Evolutionary conservation across 257 asterid species (phyloP).

Genomic region (Solanum etuberosum): DNA sequence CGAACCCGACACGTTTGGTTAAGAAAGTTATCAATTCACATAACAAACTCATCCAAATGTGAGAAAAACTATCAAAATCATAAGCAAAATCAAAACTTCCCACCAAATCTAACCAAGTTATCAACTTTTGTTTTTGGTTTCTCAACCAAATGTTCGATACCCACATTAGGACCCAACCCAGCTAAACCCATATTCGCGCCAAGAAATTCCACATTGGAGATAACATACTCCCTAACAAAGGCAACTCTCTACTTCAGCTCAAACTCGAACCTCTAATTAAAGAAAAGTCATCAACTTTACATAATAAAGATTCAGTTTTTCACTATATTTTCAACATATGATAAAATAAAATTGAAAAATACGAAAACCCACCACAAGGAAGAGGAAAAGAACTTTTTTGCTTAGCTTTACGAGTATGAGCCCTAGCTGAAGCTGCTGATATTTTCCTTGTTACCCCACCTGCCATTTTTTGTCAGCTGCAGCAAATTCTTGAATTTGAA

Average conservation of each 20-base stretch:
- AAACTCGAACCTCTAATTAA: background rate
- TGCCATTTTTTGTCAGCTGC: background rate
- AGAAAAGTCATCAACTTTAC: background rate
- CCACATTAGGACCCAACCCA: background rate
- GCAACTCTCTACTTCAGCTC: background rate
- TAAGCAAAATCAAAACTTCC: background rate
- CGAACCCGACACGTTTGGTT: background rate
- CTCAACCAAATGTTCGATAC: too few relatives aligned
- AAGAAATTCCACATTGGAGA: background rate
- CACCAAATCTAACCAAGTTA: background rate
- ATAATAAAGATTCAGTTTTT: background rate
- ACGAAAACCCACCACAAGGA: conserved; percentile 30
- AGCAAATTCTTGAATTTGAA: background rate
- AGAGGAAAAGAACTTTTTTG: conserved; percentile 17
- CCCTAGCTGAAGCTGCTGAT: conserved; percentile 91
- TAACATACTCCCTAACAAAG: background rate
- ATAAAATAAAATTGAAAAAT: background rate
- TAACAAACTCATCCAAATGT: background rate
- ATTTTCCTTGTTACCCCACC: conserved; percentile 25
- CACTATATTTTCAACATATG: background rate
- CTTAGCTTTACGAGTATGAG: conserved; percentile 64
- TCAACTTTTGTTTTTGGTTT: background rate
- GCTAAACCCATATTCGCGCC: background rate
- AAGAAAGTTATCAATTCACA: background rate
- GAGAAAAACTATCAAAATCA: background rate